These are phyloP conservation scores for Jatropha multifida DNA, from an alignment of 441 rosid genomes.

Conservation along the genomic window DNA sequence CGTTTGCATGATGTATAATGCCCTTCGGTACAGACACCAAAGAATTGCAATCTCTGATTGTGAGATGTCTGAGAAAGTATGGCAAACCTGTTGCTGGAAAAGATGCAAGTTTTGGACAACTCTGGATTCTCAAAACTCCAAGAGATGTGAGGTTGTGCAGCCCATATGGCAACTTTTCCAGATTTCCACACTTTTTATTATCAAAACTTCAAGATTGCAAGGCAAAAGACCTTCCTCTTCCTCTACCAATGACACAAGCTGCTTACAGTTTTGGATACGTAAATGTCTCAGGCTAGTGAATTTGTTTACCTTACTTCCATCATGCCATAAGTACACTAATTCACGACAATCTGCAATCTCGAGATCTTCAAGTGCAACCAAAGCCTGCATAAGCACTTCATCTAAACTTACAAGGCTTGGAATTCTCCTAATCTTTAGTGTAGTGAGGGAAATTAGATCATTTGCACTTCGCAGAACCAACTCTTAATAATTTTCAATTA, in stretches of 20 bases:
- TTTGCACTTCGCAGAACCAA: background rate
- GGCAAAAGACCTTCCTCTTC: background rate
- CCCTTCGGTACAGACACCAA: conserved; percentile 2
- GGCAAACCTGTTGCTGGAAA: conserved; percentile 10
- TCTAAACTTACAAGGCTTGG: background rate
- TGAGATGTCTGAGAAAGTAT: background rate
- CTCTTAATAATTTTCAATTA: background rate
- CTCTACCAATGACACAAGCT: background rate
- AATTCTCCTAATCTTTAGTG: background rate
- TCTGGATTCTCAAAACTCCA: background rate
- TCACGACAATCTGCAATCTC: background rate
- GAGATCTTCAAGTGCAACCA: conserved; percentile 5
- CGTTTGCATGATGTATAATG: background rate
- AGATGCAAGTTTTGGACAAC: conserved; percentile 3
- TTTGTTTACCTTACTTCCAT: background rate
- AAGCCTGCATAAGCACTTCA: background rate
- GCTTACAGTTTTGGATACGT: background rate
- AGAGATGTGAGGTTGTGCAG: conserved; percentile 5
- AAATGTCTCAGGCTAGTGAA: background rate
- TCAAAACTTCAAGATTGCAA: conserved; percentile 8
- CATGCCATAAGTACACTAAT: background rate
- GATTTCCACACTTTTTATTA: background rate
- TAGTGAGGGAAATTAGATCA: background rate
- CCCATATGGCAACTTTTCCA: background rate
- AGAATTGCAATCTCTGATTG: background rate